Evolutionary conservation across 768 basidiomycete genomes (phyloP), one percentile per base, ranked within the genome.

Genomic region (Suillus subluteus): DNA sequence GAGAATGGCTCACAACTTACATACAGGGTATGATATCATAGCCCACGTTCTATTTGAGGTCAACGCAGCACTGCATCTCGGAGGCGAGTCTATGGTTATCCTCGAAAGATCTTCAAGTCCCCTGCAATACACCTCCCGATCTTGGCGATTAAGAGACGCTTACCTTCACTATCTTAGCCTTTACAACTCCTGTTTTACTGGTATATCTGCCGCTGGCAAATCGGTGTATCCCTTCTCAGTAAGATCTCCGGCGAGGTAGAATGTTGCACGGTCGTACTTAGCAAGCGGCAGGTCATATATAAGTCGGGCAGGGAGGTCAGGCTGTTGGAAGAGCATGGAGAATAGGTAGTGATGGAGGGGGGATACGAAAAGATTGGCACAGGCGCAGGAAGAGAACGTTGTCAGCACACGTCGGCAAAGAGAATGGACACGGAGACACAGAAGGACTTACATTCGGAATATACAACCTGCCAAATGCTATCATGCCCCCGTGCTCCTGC

Each of bases 231-330:
- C 78, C 13, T 67, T 70, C 11, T 73, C 72, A n/a, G 71, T 73
- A 12, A 16, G 37, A n/a, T 74, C 71, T 4, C 72, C 71, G 1
- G 67, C 30, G 6, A 64, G 62, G 63, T 80, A 80, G 44, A 75
- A 80, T 35, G 68, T 71, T 38, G 71, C 70, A 30, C 76, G 67
- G 58, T 78, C 72, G 7, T 67, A 71, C 1, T 66, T 52, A 5
- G 70, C 67, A 62, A 81, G 67, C 8, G 75, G 68, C 6, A 79
- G 68, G 18, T 75, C 61, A 7, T 78, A 65, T 44, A 68, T 54
- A 9, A 80, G 71, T 35, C 80, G 73, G 40, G 69, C 69, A 1
- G 78, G 76, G n/a, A 80, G 69, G 67, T 80, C 80, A 12, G 80
- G 80, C 79, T 78, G 21, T 59, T 16, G 23, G 11, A 37, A 67